Base-by-base conservation (phyloP, 257 asterid species). In the Gentiana dahurica region DNA sequence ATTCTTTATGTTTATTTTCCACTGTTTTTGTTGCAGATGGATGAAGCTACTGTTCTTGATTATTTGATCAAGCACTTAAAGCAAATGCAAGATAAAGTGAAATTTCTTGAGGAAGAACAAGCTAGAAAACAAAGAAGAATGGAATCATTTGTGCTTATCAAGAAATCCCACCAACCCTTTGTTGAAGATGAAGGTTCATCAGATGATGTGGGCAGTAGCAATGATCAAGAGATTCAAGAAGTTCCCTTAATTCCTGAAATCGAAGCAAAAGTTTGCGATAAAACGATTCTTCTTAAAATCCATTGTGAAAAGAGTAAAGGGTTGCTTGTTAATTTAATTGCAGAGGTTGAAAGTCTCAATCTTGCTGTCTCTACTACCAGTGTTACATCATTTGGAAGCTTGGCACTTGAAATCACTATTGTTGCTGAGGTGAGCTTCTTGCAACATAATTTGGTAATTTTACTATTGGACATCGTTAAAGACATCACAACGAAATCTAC, bases 111-210 rank as follows among this genome's bases (percentile, higher is more conserved):
- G 46, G 24, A 15, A 39, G 7, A 39, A 39, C 44, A 39, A 39
- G 6, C 44, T 2, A 53, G 60, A 4, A 70, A 70, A 68, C 68
- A 67, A 12, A 15, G 24, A 12, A 70, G 63, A 0, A 64, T 70
- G 73, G 80, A 74, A 34, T 70, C 76, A 1, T 68, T 60, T 6
- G 80, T 70, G 3, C 64, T 74, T 1, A 76, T 66, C 33, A 66
- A 54, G 68, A 74, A 58, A 55, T 65, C 73, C 4, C 62, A 69
- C 2, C 3, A 2, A 1, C 12, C 59, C 32, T 55, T 53, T 49
- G 59, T 24, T 41, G 76, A 69, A 12, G 70, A 69, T n/a, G 76
- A 69, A 11, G 67, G 55, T 1, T 49, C 61, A 4, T 61, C 69
- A 5, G 12, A 51, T 51, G 54, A 51, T 6, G 6, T n/a, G 54